Base-by-base conservation (phyloP, 176 grass and related monocot species). In the Thalia dealbata region DNA sequence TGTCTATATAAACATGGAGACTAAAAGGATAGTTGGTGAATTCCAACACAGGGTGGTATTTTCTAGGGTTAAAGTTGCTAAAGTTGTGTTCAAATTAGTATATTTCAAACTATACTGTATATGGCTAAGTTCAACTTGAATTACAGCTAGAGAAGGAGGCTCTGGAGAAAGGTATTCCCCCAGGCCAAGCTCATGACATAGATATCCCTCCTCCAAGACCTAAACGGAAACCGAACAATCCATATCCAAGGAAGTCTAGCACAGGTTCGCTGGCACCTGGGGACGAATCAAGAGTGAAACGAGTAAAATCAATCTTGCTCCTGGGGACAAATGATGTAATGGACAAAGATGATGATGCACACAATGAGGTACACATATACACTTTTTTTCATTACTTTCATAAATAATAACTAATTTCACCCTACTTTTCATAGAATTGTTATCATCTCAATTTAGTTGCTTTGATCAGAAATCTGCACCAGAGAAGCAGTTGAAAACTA, bases 81-180 rank as follows among this genome's bases (percentile, higher is more conserved):
- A 48, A 48, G 45, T 48, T 48, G 45, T 2, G 45, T 48, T 48
- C 45, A 48, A 48, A 48, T 10, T 48, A 48, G 45, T 48, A 48
- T 48, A 48, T 48, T 48, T 2, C 45, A 48, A 48, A 13, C 6
- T 8, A 48, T 48, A 48, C 4, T 48, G 45, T 59, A 52, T 69
- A 52, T 76, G 50, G 56, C 52, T 87, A 76, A 96, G 52, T 54
- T 7, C 56, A 77, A 73, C 35, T 50, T 43, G 82, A 86, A 79
- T 81, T 90, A 41, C 95, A 97, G 95, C 76, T 92, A 83, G 90
- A 97, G 80, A 97, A 97, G 71, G 90, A 97, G 80, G 85, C 95
- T 70, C 76, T 88, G 13, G 87, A 67, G 16, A 97, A 93, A 75
- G 90, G 87, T 21, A 87, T 80, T 69, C 83, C 82, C 46, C 78